Evolutionary conservation across 257 asterid species (phyloP), one percentile per base, ranked within the genome.

Genomic region (Jasminum sambac): DNA sequence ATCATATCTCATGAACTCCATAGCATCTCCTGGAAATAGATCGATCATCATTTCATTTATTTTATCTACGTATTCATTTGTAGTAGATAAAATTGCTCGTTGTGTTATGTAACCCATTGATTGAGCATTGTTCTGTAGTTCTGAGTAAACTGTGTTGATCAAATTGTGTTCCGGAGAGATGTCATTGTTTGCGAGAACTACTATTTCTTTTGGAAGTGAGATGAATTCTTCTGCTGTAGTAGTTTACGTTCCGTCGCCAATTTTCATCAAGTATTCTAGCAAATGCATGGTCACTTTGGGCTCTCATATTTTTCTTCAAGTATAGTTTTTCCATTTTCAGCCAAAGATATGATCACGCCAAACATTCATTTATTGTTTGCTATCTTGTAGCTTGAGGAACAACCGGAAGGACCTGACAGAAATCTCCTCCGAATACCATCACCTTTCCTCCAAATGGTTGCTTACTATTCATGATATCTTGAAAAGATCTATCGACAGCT

Each of bases 401-500:
- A 3, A 60, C 48, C 0, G 25, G 68, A 1, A 74, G 9, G 11
- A 50, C 68, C 19, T 76, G 63, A 1, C 55, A 24, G 0, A 78
- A 63, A 16, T 68, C 71, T 9, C 69, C 74, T 6, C 57, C 40
- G 7, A 71, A 46, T 10, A 74, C 50, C 5, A 74, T 13, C 0
- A 69, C 40, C 4, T 73, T 58, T 2, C 73, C 73, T 3, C 76
- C 72, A 30, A 64, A 63, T 9, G 65, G 57, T 55, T 25, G 0
- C 8, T 6, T 8, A n/a, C 19, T 1, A 11, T 6, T 52, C 11
- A n/a, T n/a, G 6, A n/a, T n/a, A n/a, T n/a, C n/a, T n/a, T n/a
- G n/a, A n/a, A n/a, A n/a, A n/a, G n/a, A n/a, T n/a, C n/a, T 8
- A 25, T 75, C 52, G 0, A 74, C 10, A 2, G 42, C 40, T 8